These are phyloP conservation scores for Colletotrichum destructivum DNA, from an alignment of 2,329 filamentous ascomycete genomes.

Conservation along the genomic window DNA sequence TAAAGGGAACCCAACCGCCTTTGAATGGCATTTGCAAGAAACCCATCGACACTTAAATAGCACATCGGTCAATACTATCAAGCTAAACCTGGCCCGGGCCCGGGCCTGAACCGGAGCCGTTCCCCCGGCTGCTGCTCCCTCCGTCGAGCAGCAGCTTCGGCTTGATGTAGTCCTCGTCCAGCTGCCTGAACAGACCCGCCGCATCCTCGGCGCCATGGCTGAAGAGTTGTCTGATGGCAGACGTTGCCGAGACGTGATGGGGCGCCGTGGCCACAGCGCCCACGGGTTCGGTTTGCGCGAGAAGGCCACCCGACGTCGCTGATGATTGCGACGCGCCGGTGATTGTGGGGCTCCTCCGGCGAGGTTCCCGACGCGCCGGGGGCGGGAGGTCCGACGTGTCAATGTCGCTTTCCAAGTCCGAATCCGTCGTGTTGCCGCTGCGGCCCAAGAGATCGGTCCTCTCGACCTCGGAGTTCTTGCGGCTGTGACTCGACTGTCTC, in stretches of 20 bases:
- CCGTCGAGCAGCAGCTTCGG: constrained; percentile 89
- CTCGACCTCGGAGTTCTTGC: constrained; percentile 68
- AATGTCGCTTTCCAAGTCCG: constrained; percentile 75
- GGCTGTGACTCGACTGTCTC: constrained; percentile 65
- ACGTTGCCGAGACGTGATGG: constrained; percentile 76
- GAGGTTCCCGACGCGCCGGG: constrained; percentile 64
- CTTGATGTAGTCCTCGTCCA: constrained; percentile 98
- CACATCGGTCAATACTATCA: too few species aligned
- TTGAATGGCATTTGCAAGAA: neutral
- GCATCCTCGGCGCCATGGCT: constrained; percentile 82
- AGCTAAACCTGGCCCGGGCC: constrained; percentile 21
- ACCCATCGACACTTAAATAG: neutral
- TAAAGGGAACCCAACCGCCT: neutral
- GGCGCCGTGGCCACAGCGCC: constrained; percentile 42
- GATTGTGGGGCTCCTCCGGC: constrained; percentile 55
- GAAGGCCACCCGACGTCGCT: constrained; percentile 35
- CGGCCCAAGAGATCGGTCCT: constrained; percentile 70
- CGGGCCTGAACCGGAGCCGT: constrained; percentile 28
- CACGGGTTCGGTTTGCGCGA: constrained; percentile 44
- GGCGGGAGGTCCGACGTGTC: constrained; percentile 78
- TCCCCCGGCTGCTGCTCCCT: constrained; percentile 50
- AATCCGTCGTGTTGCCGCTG: constrained; percentile 64
- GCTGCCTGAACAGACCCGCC: constrained; percentile 88
- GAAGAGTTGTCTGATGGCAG: constrained; percentile 85
- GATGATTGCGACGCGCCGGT: constrained; percentile 36